These are phyloP conservation scores for Schrenkiella parvula DNA, from an alignment of 345 rosid species.

Conservation along the genomic window DNA sequence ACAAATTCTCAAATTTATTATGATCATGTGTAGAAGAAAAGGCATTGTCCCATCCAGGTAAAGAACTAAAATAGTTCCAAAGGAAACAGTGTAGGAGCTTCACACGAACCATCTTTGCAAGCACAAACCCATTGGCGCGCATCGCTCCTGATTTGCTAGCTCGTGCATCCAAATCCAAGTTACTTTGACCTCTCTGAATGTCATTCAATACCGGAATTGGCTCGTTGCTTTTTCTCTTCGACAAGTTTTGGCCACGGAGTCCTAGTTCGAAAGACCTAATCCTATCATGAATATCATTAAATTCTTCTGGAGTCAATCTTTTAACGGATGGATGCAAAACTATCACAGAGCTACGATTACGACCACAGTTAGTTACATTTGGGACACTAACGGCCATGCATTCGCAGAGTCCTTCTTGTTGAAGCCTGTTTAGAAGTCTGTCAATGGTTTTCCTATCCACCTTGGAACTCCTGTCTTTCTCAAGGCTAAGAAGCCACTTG, in stretches of 20 bases:
- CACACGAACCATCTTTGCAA: constrained; percentile 92
- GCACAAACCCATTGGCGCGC: constrained; percentile 92
- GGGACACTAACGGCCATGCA: constrained; percentile 61
- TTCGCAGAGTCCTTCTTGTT: constrained; percentile 77
- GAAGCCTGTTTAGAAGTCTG: constrained; percentile 71
- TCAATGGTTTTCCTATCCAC: constrained; percentile 83
- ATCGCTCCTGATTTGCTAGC: constrained; percentile 62
- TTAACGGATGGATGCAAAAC: constrained; percentile 79
- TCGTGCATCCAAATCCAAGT: constrained; percentile 43
- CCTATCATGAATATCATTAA: constrained; percentile 64
- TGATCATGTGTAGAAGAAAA: constrained; percentile 40
- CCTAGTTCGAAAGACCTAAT: constrained; percentile 77
- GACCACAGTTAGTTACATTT: constrained; percentile 71
- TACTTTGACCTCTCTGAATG: constrained; percentile 57
- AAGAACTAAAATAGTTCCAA: constrained; percentile 61
- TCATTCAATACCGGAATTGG: constrained; percentile 65
- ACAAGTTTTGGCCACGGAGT: constrained; percentile 58
- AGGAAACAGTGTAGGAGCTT: constrained; percentile 78
- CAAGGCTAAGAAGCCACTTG: constrained; percentile 76
- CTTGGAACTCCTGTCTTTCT: constrained; percentile 65
- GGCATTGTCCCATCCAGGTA: constrained; percentile 49
- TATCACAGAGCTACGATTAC: constrained; percentile 52
- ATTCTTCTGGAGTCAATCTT: constrained; percentile 49
- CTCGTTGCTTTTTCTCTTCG: constrained; percentile 47
- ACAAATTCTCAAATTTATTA: constrained; percentile 44